Base-by-base conservation (phyloP, 139 green algal genomes). In the Chlorella sp. region DNA sequence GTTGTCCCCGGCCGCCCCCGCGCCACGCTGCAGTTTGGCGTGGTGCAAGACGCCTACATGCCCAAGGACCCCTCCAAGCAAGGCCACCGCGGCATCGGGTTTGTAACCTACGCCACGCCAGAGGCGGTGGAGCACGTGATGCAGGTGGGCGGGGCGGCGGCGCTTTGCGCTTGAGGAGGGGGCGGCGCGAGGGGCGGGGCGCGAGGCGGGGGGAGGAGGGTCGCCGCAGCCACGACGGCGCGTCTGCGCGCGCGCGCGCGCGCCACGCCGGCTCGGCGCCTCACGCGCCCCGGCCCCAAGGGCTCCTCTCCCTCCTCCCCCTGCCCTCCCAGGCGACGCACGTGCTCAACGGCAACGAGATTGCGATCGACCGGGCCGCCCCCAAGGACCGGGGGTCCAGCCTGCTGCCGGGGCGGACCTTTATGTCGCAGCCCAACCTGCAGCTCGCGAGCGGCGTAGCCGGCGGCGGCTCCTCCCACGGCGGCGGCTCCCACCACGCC, bases 11-110 rank as follows among this genome's bases (percentile, higher is more conserved):
- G 29, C 42, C 29, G 5, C 9, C 41, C 3, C 1, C 12, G 4
- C 29, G 17, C 12, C 43, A 0, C 0, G 3, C 19, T 56, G 72
- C 72, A 79, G 43, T 97, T 91, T 80, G 93, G 93, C 17, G 77
- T 80, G 38, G 84, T 96, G 64, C 86, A 94, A 50, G 93, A 97
- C 62, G 92, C 90, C 12, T 97, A 97, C 88, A 96, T 97, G 90
- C 93, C 93, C 5, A 90, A 88, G 66, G 92, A 97, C 70, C 84
- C 91, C 46, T 84, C 80, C 60, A 94, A 93, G 78, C 82, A 90
- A 67, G 86, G 82, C 17, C 92, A 93, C 83, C 76, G 93, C 27
- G 93, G 93, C 74, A 97, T 97, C 58, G 93, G 93, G 0, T 97
- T 97, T 71, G 90, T 97, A 27, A 96, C 93, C 1, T 97, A 93